Base-by-base conservation (phyloP, 306 rosid species). In the Glycine latifolia region DNA sequence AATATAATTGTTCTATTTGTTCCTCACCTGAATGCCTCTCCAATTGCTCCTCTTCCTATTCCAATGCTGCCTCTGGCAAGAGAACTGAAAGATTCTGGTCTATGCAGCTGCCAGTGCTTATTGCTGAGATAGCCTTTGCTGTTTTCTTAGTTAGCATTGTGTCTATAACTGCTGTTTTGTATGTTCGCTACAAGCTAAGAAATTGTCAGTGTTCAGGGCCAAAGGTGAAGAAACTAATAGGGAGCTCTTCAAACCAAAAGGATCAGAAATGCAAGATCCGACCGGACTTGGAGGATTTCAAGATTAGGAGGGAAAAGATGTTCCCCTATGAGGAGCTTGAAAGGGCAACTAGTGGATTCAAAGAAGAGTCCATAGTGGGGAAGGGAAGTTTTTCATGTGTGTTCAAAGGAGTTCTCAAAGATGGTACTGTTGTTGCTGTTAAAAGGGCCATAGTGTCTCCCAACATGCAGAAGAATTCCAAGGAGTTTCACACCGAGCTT, bases 291-390 rank as follows among this genome's bases (percentile, higher is more conserved):
- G 70, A 63, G 70, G 70, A 63, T 10, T 14, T 63, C 47, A 63
- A 63, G 70, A 63, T 63, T 37, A 63, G 70, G 11, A 63, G 70
- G 46, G 70, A 47, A 63, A 47, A 63, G 48, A 63, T 63, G 70
- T 63, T 63, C 70, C 70, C 70, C 11, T 63, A 63, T 6, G 48
- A 63, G 70, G 70, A 63, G 35, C 70, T 63, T 63, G 70, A 63
- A 63, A 35, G 70, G 10, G 70, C 70, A 35, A 63, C 70, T 12
- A 7, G 70, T 35, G 70, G 48, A 63, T 63, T 63, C 70, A 63
- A 63, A 63, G 48, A 63, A 37, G 70, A 63, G 70, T 63, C 70
- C 20, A 63, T 63, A 63, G 70, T 63, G 15, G 70, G 70, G 70
- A 63, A 63, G 70, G 70, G 70, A 63, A 63, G 70, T 37, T 63